Evolutionary conservation across 768 basidiomycete species (phyloP).

Genomic region (Amanita jacksonii): DNA sequence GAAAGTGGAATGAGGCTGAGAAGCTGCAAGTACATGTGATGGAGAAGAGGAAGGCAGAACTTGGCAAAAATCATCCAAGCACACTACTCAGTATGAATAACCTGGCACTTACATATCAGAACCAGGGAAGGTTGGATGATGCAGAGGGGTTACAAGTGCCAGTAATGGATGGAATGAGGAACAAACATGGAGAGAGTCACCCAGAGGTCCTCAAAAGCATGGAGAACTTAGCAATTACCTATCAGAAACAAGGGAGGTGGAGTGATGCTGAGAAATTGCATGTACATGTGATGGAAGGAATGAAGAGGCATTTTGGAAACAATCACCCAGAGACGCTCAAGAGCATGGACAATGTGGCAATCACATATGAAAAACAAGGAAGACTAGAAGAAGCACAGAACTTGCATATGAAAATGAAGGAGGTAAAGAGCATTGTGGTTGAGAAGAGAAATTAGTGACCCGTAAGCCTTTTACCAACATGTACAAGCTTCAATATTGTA

Average conservation of each 20-base stretch:
- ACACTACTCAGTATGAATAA: neutral
- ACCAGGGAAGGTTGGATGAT: neutral
- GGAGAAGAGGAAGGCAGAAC: no score
- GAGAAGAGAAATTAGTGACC: no score
- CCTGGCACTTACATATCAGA: neutral
- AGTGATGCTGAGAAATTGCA: constrained; percentile 1
- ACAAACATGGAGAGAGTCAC: neutral
- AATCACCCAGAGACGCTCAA: neutral
- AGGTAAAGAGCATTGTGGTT: no score
- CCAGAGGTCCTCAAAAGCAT: neutral
- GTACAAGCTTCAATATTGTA: no score
- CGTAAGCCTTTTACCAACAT: no score
- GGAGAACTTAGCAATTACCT: neutral
- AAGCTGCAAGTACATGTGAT: no score
- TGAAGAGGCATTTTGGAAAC: neutral
- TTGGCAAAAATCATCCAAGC: no score
- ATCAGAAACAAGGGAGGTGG: neutral
- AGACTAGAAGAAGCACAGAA: no score
- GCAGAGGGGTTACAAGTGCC: neutral
- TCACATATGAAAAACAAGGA: no score
- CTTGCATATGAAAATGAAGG: no score
- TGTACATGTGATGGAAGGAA: neutral
- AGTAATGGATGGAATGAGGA: neutral
- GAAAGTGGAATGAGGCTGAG: neutral
- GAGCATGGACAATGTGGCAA: no score